A percentile compares a stretch with the other conserved stretches of the same genome.
phyloP scores from a whole-genome alignment of 2,329 filamentous ascomycete genomes.

The Grosmannia penicillata region DNA sequence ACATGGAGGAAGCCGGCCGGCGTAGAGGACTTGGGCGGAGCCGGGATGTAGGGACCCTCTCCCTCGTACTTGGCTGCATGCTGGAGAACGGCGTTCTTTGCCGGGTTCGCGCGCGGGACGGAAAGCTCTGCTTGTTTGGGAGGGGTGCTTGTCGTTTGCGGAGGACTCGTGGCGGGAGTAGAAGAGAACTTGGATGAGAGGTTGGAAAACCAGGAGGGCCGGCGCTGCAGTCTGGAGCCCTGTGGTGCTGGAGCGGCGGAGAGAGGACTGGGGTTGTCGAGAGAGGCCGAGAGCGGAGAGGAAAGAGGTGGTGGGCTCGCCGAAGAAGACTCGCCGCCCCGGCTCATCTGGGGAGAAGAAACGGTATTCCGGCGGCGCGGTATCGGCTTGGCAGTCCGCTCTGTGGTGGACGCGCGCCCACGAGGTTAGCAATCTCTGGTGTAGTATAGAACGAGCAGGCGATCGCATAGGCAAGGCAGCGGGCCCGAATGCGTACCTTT shows the following conservation, averaged over 20 bases:
- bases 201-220: constrained; percentile 85
- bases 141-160: constrained; percentile 18
- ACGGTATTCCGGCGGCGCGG: constrained; percentile 13
- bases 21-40: constrained; percentile 48
- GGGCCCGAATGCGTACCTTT: constrained; percentile 63
- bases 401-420: no score
- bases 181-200: constrained; percentile 86
- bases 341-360: neutral
- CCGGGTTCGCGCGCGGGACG: constrained; percentile 32
- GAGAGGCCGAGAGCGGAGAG: constrained; percentile 1
- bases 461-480: no score
- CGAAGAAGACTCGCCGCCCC: neutral
- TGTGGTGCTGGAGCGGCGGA: neutral
- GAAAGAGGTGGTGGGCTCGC: neutral
- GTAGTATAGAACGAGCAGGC: no score
- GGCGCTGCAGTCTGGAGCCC: constrained; percentile 22
- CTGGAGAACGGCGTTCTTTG: constrained; percentile 44
- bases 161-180: constrained; percentile 16
- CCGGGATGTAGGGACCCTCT: constrained; percentile 55
- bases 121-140: constrained; percentile 27
- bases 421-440: no score
- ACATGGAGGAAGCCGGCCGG: constrained; percentile 68
- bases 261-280: neutral
- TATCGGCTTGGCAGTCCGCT: constrained; percentile 14
- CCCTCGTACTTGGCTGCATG: constrained; percentile 41